These are phyloP conservation scores for Rachicladosporium sp. DNA, from an alignment of 2,329 filamentous ascomycete species.

Conservation along the genomic window DNA sequence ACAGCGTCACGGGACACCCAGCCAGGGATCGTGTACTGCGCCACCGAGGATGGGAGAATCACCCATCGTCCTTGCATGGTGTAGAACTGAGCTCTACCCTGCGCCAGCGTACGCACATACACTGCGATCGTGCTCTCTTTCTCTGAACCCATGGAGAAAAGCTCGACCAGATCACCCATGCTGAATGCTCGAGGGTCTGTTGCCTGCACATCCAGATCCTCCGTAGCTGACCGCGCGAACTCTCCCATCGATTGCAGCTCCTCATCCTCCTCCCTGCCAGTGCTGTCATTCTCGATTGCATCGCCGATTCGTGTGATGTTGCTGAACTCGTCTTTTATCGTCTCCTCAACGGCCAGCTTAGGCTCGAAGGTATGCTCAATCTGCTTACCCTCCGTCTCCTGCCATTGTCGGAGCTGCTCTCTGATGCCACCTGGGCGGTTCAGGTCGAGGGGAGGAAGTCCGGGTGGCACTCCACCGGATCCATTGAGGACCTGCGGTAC, in stretches of 20 bases:
- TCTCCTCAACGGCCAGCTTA: conserved; percentile 10
- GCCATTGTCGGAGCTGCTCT: conserved; percentile 30
- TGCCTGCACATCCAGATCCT: conserved; percentile 20
- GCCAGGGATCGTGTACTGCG: conserved; percentile 38
- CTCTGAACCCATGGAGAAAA: conserved; percentile 21
- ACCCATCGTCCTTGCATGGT: conserved; percentile 39
- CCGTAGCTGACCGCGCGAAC: conserved; percentile 9
- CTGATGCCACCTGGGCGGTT: conserved; percentile 19
- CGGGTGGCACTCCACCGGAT: neutral
- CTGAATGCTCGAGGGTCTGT: conserved; percentile 25
- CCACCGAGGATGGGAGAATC: conserved; percentile 23
- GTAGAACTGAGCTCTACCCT: conserved; percentile 34
- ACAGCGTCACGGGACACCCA: conserved; percentile 36
- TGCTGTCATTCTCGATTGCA: conserved; percentile 12
- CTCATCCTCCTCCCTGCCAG: conserved; percentile 14
- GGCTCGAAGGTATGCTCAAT: conserved; percentile 5
- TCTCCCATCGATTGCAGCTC: conserved; percentile 12
- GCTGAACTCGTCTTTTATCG: conserved; percentile 13
- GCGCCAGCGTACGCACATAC: conserved; percentile 28
- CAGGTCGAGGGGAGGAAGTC: neutral
- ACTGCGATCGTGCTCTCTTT: conserved; percentile 36
- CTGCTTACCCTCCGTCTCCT: conserved; percentile 26
- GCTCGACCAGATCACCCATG: conserved; percentile 38
- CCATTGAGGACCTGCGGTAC: too few species aligned
- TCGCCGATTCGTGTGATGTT: conserved; percentile 22